These are phyloP conservation scores for Teunomyces cretensis DNA, from an alignment of 805 yeast genomes.

Conservation along the genomic window DNA sequence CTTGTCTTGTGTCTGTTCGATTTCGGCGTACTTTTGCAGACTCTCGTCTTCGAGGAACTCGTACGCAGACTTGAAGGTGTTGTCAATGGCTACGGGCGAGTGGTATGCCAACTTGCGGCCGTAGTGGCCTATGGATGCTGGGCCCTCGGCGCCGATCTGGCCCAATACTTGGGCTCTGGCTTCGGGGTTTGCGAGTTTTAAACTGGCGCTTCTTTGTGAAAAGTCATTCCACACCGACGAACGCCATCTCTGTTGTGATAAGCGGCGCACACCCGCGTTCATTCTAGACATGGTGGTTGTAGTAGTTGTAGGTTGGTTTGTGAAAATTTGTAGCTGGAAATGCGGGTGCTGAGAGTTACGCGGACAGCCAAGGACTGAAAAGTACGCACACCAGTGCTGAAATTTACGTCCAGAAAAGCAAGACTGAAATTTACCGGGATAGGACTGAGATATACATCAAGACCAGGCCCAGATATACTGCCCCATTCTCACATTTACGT, in stretches of 20 bases:
- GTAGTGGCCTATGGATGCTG: conserved; percentile 48
- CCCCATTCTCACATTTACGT: too few relatives aligned
- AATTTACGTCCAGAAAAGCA: conserved; percentile 1
- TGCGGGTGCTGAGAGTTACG: conserved; percentile 1
- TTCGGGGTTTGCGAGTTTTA: conserved; percentile 22
- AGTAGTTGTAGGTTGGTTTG: not conserved
- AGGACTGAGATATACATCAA: too few relatives aligned
- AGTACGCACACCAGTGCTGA: not conserved
- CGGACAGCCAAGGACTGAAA: not conserved
- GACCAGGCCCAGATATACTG: not conserved
- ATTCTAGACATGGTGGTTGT: not conserved
- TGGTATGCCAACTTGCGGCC: conserved; percentile 52
- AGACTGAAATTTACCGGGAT: not conserved
- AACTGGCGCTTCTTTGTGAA: conserved; percentile 25
- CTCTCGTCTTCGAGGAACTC: conserved; percentile 54
- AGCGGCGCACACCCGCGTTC: conserved; percentile 1
- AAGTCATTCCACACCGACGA: conserved; percentile 35
- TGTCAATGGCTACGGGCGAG: conserved; percentile 69
- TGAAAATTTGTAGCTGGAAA: conserved; percentile 1
- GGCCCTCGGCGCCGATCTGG: conserved; percentile 41
- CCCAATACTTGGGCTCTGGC: conserved; percentile 24
- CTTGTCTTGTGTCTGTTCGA: conserved; percentile 12
- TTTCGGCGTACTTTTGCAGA: conserved; percentile 32
- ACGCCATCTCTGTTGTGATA: not conserved
- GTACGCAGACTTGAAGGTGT: conserved; percentile 70